Evolutionary conservation across 768 basidiomycete species (phyloP).

Genomic region (Rhizopogon vesiculosus): DNA sequence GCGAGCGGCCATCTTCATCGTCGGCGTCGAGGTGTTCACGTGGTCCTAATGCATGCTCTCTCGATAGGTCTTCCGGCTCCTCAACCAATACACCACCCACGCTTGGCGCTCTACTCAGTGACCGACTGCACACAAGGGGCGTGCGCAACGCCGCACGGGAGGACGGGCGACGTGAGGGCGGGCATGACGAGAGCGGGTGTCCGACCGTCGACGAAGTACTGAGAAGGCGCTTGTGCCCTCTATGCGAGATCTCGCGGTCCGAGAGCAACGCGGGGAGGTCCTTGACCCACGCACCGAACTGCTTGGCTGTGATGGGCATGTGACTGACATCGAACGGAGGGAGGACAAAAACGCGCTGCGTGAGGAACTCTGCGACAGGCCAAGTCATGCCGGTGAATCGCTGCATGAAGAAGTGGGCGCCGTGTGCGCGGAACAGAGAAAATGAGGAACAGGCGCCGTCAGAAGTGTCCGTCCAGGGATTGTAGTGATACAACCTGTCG

Average conservation of each 20-base stretch:
- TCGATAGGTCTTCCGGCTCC: slow-evolving; percentile 31
- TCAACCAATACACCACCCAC: slow-evolving; percentile 44
- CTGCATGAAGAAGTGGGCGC: slow-evolving; percentile 81
- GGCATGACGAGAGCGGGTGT: slow-evolving; percentile 58
- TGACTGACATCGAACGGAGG: slow-evolving; percentile 48
- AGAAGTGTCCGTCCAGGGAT: slow-evolving; percentile 96
- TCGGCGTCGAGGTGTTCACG: slow-evolving; percentile 15
- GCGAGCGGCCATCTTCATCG: slow-evolving; percentile 36
- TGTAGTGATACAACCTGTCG: slow-evolving; percentile 89
- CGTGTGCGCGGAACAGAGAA: slow-evolving; percentile 70
- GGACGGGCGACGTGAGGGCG: slow-evolving; percentile 65
- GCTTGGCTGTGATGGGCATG: slow-evolving; percentile 58
- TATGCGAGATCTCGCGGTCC: slow-evolving; percentile 27
- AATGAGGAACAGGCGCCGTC: slow-evolving; percentile 80
- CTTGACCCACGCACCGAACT: slow-evolving; percentile 84
- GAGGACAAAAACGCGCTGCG: slow-evolving; percentile 79
- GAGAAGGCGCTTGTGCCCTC: slow-evolving; percentile 49
- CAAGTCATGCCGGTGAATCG: slow-evolving; percentile 89
- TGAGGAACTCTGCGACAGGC: slow-evolving; percentile 83
- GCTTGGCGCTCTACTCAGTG: slow-evolving; percentile 62
- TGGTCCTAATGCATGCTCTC: slow-evolving; percentile 22
- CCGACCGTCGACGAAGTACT: slow-evolving; percentile 59
- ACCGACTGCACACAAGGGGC: slow-evolving; percentile 48
- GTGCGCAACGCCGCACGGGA: slow-evolving; percentile 60
- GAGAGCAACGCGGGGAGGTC: slow-evolving; percentile 74